Conservation (phyloP, 805 yeast species). For the Pichia membranifaciens region DNA sequence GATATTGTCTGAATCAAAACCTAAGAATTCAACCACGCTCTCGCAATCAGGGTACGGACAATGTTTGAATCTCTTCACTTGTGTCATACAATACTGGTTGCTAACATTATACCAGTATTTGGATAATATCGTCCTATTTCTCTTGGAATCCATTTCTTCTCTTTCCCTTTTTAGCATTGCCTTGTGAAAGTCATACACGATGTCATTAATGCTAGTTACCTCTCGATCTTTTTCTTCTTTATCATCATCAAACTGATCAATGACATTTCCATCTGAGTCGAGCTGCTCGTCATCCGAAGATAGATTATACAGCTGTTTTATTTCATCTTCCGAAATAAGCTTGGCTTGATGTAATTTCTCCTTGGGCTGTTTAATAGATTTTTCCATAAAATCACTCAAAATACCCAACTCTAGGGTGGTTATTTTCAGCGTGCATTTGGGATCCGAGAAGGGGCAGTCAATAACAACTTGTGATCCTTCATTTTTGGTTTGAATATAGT, state of each 20-base stretch:
- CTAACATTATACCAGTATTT: constrained; percentile 41
- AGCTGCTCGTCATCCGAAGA: background rate
- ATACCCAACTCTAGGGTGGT: constrained; percentile 37
- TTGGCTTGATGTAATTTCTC: background rate
- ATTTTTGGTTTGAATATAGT: constrained; percentile 47
- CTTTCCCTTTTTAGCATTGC: constrained; percentile 19
- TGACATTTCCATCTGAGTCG: constrained; percentile 9
- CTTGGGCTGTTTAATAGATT: background rate
- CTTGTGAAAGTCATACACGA: constrained; percentile 21
- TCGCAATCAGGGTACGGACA: constrained; percentile 85
- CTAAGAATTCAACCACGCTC: constrained; percentile 39
- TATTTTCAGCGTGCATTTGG: constrained; percentile 42
- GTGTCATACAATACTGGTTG: constrained; percentile 47
- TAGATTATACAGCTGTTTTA: constrained; percentile 18
- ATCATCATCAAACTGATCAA: constrained; percentile 6
- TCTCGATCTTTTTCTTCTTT: constrained; percentile 11
- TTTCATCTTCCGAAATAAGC: constrained; percentile 18
- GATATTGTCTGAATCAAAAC: constrained; percentile 29
- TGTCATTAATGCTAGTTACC: background rate
- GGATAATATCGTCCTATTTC: constrained; percentile 25
- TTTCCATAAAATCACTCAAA: constrained; percentile 21
- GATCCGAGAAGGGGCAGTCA: constrained; percentile 52
- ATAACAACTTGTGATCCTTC: constrained; percentile 41
- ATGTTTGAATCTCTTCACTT: constrained; percentile 49
- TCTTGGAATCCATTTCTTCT: constrained; percentile 18